Base-by-base conservation (phyloP, 2,329 filamentous ascomycete species). In the Hymenoscyphus occultus region DNA sequence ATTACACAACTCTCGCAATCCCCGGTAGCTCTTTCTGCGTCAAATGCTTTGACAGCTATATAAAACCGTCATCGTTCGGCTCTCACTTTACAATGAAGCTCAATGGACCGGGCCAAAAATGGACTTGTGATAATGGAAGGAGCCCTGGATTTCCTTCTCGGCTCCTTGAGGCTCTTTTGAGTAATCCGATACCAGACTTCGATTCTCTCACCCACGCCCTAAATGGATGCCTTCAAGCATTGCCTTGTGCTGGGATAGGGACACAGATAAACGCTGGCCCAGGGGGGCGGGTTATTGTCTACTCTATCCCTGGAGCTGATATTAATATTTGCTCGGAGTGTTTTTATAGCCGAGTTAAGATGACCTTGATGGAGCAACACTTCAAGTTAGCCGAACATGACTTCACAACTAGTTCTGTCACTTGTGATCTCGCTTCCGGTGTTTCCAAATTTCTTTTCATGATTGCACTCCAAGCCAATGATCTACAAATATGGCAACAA, bases 61-160 rank as follows among this genome's bases (percentile, higher is more conserved):
- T 63, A 16, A 63, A 63, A 16, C 56, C 61, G 19, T 63, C 54
- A 19, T 10, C 54, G 13, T 63, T 63, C 10, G 61, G 45, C 5
- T 39, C 54, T 48, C 61, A 63, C 12, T 63, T 63, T 22, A 63
- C 54, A 3, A 48, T 59, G 28, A 63, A 63, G 28, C 56, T 63
- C 12, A 57, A 58, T 31, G 28, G 28, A 2, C 39, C 61, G 1
- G 61, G 56, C n/a, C 61, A 63, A 22, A 56, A 32, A 5, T 63
- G 61, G 61, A 28, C 16, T 28, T 63, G 61, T 14, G 61, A 63
- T 22, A 59, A 58, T 14, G 61, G 61, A 39, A 56, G 42, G 28
- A 40, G 51, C 13, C 61, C 61, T 12, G 61, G 54, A 22, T 63
- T 59, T 22, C 32, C 22, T 14, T 40, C 22, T 22, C 54, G 39